phyloP scores from a whole-genome alignment of 1,284 basidiomycete species.

The Phellopilus nigrolimitatus region DNA sequence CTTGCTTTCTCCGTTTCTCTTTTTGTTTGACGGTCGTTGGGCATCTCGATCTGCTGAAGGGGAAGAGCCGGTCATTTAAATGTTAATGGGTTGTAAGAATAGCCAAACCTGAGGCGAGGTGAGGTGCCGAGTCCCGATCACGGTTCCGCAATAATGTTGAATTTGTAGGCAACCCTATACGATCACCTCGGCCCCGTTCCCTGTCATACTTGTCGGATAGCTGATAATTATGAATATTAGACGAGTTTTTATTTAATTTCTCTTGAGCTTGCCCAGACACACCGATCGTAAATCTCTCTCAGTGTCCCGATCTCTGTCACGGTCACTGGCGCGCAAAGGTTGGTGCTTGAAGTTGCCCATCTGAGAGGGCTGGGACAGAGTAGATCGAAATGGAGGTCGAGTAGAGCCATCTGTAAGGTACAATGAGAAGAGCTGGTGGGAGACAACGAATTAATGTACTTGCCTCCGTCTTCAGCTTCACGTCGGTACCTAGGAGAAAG shows the following conservation, averaged over 20 bases:
- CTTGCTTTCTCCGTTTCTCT: slow-evolving; percentile 67
- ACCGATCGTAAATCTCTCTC: slow-evolving; percentile 48
- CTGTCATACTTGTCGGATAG: slow-evolving; percentile 83
- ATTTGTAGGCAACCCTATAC: slow-evolving; percentile 49
- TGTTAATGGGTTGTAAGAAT: slow-evolving; percentile 20
- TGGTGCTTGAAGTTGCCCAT: slow-evolving; percentile 89
- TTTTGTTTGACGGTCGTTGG: slow-evolving; percentile 33
- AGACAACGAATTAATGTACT: slow-evolving; percentile 22
- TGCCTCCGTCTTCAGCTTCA: slow-evolving; percentile 69
- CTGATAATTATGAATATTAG: slow-evolving; percentile 32
- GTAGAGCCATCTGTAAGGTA: slow-evolving; percentile 42
- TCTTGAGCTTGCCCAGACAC: neutral
- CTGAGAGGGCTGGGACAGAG: slow-evolving; percentile 74
- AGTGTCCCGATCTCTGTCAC: slow-evolving; percentile 53
- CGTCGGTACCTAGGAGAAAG: slow-evolving; percentile 56
- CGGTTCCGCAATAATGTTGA: slow-evolving; percentile 47
- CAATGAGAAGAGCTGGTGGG: slow-evolving; percentile 20
- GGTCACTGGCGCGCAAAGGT: slow-evolving; percentile 60
- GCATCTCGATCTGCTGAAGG: slow-evolving; percentile 10
- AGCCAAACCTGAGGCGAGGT: slow-evolving; percentile 41
- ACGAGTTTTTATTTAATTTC: neutral
- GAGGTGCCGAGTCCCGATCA: slow-evolving; percentile 65
- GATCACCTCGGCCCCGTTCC: slow-evolving; percentile 38
- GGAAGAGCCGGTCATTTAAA: neutral
- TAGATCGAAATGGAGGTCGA: slow-evolving; percentile 64